phyloP scores from a whole-genome alignment of 192 early-diverging fungal genomes.

The Geranomyces michiganensis region DNA sequence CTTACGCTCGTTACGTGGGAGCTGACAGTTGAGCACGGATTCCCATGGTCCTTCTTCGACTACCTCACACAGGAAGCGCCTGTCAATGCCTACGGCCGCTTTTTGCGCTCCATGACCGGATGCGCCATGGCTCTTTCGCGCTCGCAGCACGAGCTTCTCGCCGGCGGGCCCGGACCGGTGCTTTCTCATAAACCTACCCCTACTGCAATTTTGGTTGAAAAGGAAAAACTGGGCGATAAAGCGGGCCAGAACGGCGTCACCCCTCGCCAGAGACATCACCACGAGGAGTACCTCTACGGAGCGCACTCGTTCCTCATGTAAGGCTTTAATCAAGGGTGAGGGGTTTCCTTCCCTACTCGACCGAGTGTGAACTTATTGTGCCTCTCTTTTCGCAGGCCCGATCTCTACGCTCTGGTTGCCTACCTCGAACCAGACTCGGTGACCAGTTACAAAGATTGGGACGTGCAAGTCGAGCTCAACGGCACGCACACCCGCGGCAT shows the following conservation, averaged over 20 bases:
- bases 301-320: conserved; percentile 39
- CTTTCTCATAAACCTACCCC: background rate
- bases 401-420: conserved; percentile 31
- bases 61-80: conserved; percentile 21
- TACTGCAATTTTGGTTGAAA: conserved; percentile 12
- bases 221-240: conserved; percentile 14
- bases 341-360: too few species aligned
- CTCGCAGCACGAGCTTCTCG: conserved; percentile 30
- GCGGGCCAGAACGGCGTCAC: conserved; percentile 9
- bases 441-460: conserved; percentile 38
- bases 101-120: conserved; percentile 24
- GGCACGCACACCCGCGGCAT: conserved; percentile 41
- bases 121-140: conserved; percentile 30
- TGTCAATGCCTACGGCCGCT: conserved; percentile 18
- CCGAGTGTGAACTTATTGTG: too few species aligned
- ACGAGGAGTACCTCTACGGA: conserved; percentile 30
- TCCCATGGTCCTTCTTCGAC: conserved; percentile 49
- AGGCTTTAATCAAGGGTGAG: too few species aligned
- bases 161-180: conserved; percentile 22
- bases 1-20: conserved; percentile 49
- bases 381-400: conserved; percentile 20
- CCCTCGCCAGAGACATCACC: background rate
- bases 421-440: conserved; percentile 32
- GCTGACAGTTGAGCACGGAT: conserved; percentile 44
- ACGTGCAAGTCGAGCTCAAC: conserved; percentile 42